Evolutionary conservation across 495 filamentous ascomycete genomes (phyloP).

Genomic region (Aspergillus incahuasiensis): DNA sequence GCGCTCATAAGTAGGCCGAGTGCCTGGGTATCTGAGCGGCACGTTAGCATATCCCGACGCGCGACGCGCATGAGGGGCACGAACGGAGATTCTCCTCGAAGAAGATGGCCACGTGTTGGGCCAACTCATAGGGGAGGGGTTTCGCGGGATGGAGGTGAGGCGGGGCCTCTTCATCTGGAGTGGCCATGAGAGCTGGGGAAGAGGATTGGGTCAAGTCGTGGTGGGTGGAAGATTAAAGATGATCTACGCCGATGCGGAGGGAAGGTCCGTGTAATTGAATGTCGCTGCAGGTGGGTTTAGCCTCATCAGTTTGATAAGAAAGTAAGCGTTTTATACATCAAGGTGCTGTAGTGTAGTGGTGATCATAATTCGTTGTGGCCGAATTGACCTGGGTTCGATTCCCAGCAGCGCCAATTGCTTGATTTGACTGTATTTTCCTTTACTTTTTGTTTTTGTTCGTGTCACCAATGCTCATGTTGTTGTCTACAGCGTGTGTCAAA

Average conservation of each 20-base stretch:
- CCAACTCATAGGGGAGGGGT: slow-evolving; percentile 56
- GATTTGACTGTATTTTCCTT: slow-evolving; percentile 9
- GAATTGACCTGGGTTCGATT: slow-evolving; percentile 43
- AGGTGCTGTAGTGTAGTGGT: slow-evolving; percentile 30
- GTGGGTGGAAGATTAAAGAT: neutral
- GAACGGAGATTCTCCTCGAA: slow-evolving; percentile 72
- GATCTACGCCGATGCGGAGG: neutral
- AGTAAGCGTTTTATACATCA: slow-evolving; percentile 12
- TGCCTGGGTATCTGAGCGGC: slow-evolving; percentile 57
- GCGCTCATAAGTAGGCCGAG: slow-evolving; percentile 63
- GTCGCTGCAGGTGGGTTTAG: no score
- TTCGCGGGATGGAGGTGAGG: slow-evolving; percentile 47
- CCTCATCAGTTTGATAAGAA: no score
- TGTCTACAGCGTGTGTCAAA: neutral
- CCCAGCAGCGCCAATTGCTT: slow-evolving; percentile 33
- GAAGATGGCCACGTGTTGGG: slow-evolving; percentile 63
- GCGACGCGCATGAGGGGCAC: slow-evolving; percentile 16
- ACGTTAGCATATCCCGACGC: slow-evolving; percentile 1
- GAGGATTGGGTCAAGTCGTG: slow-evolving; percentile 10
- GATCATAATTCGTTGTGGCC: slow-evolving; percentile 29
- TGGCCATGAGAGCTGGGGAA: slow-evolving; percentile 19
- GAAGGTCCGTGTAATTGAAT: neutral
- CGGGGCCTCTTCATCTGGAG: slow-evolving; percentile 17
- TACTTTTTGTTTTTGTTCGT: neutral
- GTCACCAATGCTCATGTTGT: neutral